phyloP scores from a whole-genome alignment of 768 basidiomycete genomes.

The Cantharellus cinnabarinus region DNA sequence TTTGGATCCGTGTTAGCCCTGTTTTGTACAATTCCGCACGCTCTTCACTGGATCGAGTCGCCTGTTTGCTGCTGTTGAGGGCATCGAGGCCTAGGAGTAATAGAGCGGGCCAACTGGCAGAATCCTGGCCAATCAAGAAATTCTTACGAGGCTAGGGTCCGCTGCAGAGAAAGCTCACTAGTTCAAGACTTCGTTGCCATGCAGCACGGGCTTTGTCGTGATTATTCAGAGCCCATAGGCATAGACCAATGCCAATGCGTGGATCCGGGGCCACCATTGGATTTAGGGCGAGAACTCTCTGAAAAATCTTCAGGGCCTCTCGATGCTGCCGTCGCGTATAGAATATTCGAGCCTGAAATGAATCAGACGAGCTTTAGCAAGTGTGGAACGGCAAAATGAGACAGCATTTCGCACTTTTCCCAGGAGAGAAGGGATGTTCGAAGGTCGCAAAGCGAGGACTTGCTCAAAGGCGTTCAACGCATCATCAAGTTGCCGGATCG shows the following conservation, averaged over 20 bases:
- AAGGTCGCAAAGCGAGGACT: constrained; percentile 57
- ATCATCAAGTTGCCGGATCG: constrained; percentile 60
- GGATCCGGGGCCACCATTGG: constrained; percentile 80
- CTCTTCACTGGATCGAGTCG: constrained; percentile 39
- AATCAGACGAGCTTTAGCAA: neutral
- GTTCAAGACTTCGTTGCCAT: constrained; percentile 76
- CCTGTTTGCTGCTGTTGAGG: constrained; percentile 67
- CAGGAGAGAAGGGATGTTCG: constrained; percentile 69
- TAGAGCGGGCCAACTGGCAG: constrained; percentile 55
- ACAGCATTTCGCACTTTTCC: constrained; percentile 40
- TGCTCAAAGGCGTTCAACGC: constrained; percentile 66
- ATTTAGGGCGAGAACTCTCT: constrained; percentile 56
- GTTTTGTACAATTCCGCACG: constrained; percentile 19
- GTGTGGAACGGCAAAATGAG: neutral
- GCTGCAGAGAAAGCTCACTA: constrained; percentile 28
- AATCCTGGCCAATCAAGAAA: constrained; percentile 30
- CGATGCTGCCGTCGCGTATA: constrained; percentile 60
- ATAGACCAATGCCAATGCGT: constrained; percentile 85
- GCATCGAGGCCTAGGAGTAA: constrained; percentile 72
- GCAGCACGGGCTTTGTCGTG: constrained; percentile 65
- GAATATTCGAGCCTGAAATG: constrained; percentile 55
- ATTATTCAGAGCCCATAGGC: constrained; percentile 78
- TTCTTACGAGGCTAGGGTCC: constrained; percentile 7
- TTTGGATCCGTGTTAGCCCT: neutral
- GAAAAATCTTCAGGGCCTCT: constrained; percentile 68